A percentile compares a stretch with the other conserved stretches of the same genome.
phyloP scores from a whole-genome alignment of 2,329 filamentous ascomycete genomes.

The Calycina marina region DNA sequence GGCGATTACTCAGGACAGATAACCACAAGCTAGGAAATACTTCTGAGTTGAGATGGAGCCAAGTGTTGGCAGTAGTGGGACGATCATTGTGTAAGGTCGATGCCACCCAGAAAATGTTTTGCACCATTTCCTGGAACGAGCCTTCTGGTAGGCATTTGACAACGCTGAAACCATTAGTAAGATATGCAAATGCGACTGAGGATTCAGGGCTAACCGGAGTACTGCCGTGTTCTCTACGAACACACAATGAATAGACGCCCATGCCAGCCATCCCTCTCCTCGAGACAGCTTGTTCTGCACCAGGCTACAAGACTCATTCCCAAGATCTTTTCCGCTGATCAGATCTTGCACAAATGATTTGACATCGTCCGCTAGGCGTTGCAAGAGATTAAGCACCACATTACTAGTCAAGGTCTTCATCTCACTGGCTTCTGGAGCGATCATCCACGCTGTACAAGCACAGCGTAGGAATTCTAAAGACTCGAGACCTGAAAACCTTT shows the following conservation, averaged over 20 bases:
- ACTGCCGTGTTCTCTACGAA: conserved; percentile 17
- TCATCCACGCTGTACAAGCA: conserved; percentile 15
- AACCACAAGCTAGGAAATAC: conserved; percentile 15
- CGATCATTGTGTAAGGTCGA: conserved; percentile 6
- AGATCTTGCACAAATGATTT: conserved; percentile 5
- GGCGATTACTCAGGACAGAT: conserved; percentile 12
- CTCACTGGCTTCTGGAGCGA: conserved; percentile 6
- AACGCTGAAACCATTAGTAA: conserved; percentile 11
- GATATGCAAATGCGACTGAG: background rate
- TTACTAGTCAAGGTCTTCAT: conserved; percentile 6
- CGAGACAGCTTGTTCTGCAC: conserved; percentile 6
- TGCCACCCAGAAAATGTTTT: conserved; percentile 16
- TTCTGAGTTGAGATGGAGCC: conserved; percentile 7
- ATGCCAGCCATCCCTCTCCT: conserved; percentile 12
- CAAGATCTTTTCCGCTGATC: conserved; percentile 1
- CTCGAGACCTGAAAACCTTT: conserved; percentile 8
- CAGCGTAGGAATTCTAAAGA: conserved; percentile 14
- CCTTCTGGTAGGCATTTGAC: conserved; percentile 7
- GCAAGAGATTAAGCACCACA: conserved; percentile 9
- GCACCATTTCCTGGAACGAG: conserved; percentile 11
- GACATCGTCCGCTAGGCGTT: conserved; percentile 7
- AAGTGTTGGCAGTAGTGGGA: conserved; percentile 1
- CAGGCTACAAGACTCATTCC: conserved; percentile 3
- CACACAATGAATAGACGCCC: conserved; percentile 12
- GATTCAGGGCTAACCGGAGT: conserved; percentile 11